These are phyloP conservation scores for Lignosus rhinocerotis DNA, from an alignment of 1,284 basidiomycete genomes.

Conservation along the genomic window DNA sequence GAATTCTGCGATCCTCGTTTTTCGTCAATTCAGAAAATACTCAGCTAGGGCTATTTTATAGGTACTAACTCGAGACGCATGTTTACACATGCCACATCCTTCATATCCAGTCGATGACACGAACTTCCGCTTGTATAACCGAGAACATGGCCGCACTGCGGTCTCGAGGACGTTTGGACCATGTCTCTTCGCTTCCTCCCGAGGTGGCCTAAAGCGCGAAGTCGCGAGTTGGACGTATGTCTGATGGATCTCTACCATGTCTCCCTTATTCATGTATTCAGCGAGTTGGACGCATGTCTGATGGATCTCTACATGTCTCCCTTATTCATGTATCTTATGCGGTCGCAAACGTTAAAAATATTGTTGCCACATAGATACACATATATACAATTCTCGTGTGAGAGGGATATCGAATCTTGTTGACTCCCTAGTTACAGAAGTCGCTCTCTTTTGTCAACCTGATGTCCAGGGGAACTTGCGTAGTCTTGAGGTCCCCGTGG, in stretches of 20 bases:
- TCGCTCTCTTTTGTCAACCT: slow-evolving; percentile 32
- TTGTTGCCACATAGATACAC: no score
- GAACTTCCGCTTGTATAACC: slow-evolving; percentile 9
- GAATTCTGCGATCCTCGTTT: slow-evolving; percentile 27
- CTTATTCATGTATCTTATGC: no score
- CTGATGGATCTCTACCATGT: no score
- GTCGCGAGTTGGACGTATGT: no score
- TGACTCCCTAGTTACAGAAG: slow-evolving; percentile 17
- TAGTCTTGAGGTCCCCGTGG: slow-evolving; percentile 33
- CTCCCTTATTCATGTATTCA: slow-evolving; percentile 32
- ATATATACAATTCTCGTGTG: no score
- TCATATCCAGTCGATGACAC: slow-evolving; percentile 79
- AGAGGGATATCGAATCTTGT: no score
- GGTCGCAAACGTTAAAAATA: no score
- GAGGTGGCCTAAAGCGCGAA: slow-evolving; percentile 37
- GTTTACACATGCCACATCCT: slow-evolving; percentile 82
- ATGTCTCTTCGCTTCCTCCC: slow-evolving; percentile 37
- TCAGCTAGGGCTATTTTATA: slow-evolving; percentile 88
- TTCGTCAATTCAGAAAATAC: slow-evolving; percentile 70
- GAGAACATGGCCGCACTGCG: slow-evolving; percentile 55
- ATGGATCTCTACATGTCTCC: slow-evolving; percentile 54
- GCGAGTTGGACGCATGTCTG: slow-evolving; percentile 74
- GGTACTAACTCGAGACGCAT: slow-evolving; percentile 88
- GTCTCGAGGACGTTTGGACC: slow-evolving; percentile 78
- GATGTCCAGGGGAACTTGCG: slow-evolving; percentile 36